phyloP scores from a whole-genome alignment of 2,329 filamentous ascomycete genomes.

The Hysterium pulicare region DNA sequence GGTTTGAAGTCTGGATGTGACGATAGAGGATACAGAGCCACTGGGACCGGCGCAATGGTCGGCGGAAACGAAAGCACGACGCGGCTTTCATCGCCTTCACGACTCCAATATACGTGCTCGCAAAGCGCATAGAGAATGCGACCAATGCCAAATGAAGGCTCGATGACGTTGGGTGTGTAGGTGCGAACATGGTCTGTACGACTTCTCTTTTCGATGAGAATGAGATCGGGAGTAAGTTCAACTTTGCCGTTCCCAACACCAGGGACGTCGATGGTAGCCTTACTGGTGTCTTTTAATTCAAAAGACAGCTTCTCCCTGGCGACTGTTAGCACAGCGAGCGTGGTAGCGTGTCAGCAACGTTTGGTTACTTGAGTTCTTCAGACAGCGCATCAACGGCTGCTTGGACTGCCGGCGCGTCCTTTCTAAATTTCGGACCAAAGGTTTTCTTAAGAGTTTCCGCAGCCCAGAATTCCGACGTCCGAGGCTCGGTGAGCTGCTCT shows the following conservation, averaged over 20 bases:
- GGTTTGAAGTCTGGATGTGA: constrained; percentile 76
- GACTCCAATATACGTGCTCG: constrained; percentile 94
- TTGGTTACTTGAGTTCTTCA: constrained; percentile 64
- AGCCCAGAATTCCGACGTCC: constrained; percentile 80
- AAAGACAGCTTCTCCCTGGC: constrained; percentile 74
- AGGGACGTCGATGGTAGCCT: constrained; percentile 72
- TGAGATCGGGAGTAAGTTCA: constrained; percentile 72
- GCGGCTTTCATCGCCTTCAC: constrained; percentile 77
- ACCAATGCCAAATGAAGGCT: constrained; percentile 96
- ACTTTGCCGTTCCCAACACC: constrained; percentile 67
- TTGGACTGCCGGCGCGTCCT: constrained; percentile 74
- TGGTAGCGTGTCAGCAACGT: no score
- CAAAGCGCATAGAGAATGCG: constrained; percentile 89
- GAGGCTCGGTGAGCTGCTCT: constrained; percentile 73
- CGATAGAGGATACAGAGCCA: constrained; percentile 86
- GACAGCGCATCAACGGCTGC: constrained; percentile 65
- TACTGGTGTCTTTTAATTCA: constrained; percentile 68
- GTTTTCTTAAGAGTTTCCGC: constrained; percentile 91
- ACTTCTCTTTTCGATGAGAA: constrained; percentile 81
- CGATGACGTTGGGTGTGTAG: constrained; percentile 82
- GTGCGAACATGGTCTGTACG: constrained; percentile 80
- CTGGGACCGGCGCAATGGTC: constrained; percentile 87
- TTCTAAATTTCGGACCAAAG: constrained; percentile 93
- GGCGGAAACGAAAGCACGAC: constrained; percentile 76
- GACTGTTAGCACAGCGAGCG: no score